Evolutionary conservation across 2,329 filamentous ascomycete genomes (phyloP).

Genomic region (Phaeosphaeriaceae sp.): DNA sequence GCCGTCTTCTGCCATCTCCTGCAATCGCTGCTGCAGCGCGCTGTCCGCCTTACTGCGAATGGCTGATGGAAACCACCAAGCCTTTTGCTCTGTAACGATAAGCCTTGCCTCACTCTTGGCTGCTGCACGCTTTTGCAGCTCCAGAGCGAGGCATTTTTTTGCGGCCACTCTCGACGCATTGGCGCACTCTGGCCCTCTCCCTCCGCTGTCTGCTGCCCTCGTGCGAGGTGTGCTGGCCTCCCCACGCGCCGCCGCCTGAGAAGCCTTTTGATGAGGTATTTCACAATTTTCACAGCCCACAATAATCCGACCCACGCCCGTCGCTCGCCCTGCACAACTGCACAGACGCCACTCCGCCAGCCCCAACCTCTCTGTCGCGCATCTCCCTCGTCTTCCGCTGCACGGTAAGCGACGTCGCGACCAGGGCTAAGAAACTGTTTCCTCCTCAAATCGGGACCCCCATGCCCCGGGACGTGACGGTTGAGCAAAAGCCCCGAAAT

Average conservation of each 20-base stretch:
- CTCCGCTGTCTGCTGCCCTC: constrained; percentile 2
- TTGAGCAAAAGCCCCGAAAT: constrained; percentile 8
- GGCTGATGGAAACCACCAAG: constrained; percentile 14
- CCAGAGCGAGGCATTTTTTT: constrained; percentile 21
- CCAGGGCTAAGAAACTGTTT: constrained; percentile 7
- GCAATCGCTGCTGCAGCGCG: not conserved
- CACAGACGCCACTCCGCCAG: constrained; percentile 2
- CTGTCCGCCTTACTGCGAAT: not conserved
- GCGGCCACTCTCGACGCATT: constrained; percentile 4
- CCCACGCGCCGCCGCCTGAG: not conserved
- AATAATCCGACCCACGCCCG: constrained; percentile 16
- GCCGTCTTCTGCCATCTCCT: not conserved
- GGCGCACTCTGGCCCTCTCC: not conserved
- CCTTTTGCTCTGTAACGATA: constrained; percentile 23
- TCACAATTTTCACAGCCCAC: constrained; percentile 25
- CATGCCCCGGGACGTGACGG: constrained; percentile 20
- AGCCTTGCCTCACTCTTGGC: constrained; percentile 20
- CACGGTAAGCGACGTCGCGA: constrained; percentile 8
- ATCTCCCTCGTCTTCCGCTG: constrained; percentile 5
- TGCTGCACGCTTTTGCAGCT: constrained; percentile 1
- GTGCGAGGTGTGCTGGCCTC: not conserved
- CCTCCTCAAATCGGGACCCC: constrained; percentile 13
- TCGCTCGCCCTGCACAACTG: not conserved
- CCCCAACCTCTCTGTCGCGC: constrained; percentile 7
- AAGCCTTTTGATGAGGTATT: constrained; percentile 11